Percentiles rank a stretch among this genome's conserved stretches.
Conservation (phyloP, 306 rosid species). For the Dryas alaskensis region DNA sequence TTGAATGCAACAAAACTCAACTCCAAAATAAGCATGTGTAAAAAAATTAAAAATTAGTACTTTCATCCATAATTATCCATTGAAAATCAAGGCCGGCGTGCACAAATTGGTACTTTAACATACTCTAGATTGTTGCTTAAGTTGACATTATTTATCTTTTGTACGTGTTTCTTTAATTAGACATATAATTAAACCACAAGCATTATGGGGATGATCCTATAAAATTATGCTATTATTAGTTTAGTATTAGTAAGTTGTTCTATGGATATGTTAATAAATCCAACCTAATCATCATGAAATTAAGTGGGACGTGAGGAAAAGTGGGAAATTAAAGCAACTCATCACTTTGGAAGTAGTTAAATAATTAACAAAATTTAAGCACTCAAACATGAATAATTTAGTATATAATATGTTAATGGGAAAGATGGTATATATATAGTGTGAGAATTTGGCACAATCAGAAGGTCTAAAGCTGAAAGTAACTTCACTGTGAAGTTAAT, state of each 20-base stretch:
- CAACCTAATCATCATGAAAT: conserved; percentile 45
- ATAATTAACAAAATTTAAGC: conserved; percentile 23
- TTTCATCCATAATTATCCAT: conserved; percentile 44
- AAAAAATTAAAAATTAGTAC: conserved; percentile 23
- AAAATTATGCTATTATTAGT: conserved; percentile 26
- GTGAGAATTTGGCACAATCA: conserved; percentile 25
- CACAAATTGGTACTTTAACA: conserved; percentile 31
- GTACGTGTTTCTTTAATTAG: conserved; percentile 26
- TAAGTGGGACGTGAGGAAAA: conserved; percentile 44
- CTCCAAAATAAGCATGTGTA: conserved; percentile 7
- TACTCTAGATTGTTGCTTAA: conserved; percentile 25
- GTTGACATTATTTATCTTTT: conserved; percentile 44
- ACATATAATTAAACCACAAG: conserved; percentile 45
- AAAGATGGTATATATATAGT: conserved; percentile 20
- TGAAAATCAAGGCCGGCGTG: conserved; percentile 60
- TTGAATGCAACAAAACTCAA: neutral
- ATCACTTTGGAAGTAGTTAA: conserved; percentile 43
- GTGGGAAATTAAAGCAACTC: conserved; percentile 26
- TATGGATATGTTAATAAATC: conserved; percentile 29
- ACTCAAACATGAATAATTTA: conserved; percentile 32
- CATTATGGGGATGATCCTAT: conserved; percentile 34
- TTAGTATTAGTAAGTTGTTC: conserved; percentile 29
- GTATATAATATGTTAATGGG: conserved; percentile 14
- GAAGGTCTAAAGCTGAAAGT: conserved; percentile 25
- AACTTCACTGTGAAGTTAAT: conserved; percentile 33